These are phyloP conservation scores for Aspergillus nanangensis DNA, from an alignment of 495 filamentous ascomycete species.

Conservation along the genomic window DNA sequence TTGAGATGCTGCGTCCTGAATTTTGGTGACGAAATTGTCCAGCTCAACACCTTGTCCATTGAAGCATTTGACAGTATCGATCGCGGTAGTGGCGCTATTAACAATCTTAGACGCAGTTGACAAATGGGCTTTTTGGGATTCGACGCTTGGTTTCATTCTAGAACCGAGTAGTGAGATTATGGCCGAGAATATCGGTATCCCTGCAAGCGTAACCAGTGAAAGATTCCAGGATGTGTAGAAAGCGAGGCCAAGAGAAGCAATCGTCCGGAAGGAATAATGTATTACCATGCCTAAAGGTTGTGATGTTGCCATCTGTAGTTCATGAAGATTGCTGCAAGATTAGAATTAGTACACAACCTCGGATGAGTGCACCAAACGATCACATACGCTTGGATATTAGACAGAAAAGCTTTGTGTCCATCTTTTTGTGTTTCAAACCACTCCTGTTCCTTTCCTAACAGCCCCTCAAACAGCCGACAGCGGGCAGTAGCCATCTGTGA, in stretches of 20 bases:
- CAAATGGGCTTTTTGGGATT: slow-evolving; percentile 64
- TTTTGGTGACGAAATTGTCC: slow-evolving; percentile 55
- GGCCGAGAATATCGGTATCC: slow-evolving; percentile 62
- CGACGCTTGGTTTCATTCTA: slow-evolving; percentile 60
- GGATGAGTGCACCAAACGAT: background rate
- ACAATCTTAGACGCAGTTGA: slow-evolving; percentile 66
- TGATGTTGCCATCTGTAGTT: slow-evolving; percentile 76
- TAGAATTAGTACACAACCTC: background rate
- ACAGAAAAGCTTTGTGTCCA: slow-evolving; percentile 68
- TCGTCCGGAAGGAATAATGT: slow-evolving; percentile 54
- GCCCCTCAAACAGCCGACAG: slow-evolving; percentile 56
- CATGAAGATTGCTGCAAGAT: slow-evolving; percentile 64
- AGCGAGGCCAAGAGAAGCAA: slow-evolving; percentile 63
- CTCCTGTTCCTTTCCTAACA: slow-evolving; percentile 67
- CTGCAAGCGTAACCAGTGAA: slow-evolving; percentile 74
- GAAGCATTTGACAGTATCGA: slow-evolving; percentile 85
- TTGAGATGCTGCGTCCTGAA: slow-evolving; percentile 54
- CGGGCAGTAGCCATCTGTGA: slow-evolving; percentile 67
- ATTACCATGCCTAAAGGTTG: slow-evolving; percentile 69
- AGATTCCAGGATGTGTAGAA: slow-evolving; percentile 80
- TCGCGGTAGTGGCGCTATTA: slow-evolving; percentile 62
- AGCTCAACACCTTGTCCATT: slow-evolving; percentile 72
- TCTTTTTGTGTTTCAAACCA: slow-evolving; percentile 78
- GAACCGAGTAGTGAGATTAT: slow-evolving; percentile 55
- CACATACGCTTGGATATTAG: slow-evolving; percentile 67